Conservation (phyloP, 2,329 filamentous ascomycete species). For the Aureobasidium uvarum region DNA sequence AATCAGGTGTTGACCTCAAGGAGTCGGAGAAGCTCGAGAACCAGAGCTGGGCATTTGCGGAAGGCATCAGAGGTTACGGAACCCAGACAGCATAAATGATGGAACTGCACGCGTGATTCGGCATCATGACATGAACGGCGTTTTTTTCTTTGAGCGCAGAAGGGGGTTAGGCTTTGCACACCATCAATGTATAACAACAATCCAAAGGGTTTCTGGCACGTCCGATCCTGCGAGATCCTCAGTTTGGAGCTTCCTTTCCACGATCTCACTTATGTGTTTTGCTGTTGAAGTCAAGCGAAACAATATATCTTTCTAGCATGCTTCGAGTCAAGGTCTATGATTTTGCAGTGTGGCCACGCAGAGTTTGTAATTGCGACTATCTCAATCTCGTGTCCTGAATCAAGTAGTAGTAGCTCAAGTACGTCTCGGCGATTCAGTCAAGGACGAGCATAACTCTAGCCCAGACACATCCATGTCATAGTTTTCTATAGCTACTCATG, state of each 20-base stretch:
- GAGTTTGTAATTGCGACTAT: too few relatives aligned
- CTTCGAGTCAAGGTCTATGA: too few relatives aligned
- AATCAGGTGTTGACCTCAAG: conserved; percentile 74
- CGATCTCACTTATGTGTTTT: not conserved
- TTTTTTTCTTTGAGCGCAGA: conserved; percentile 13
- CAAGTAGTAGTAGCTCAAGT: too few relatives aligned
- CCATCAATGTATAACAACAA: conserved; percentile 19
- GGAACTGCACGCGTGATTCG: conserved; percentile 15
- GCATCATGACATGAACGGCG: conserved; percentile 26
- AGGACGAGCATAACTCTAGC: not conserved
- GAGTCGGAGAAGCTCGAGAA: conserved; percentile 85
- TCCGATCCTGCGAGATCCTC: not conserved
- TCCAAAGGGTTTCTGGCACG: not conserved
- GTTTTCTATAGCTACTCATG: not conserved
- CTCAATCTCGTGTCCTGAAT: too few relatives aligned
- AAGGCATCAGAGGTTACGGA: conserved; percentile 90
- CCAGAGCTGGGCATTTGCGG: conserved; percentile 98
- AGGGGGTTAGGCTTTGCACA: conserved; percentile 13
- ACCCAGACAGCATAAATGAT: conserved; percentile 59
- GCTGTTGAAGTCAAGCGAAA: too few relatives aligned
- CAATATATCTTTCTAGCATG: too few relatives aligned
- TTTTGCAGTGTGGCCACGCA: too few relatives aligned
- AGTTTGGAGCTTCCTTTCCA: not conserved
- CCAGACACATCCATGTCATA: not conserved
- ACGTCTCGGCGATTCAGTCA: too few relatives aligned